Evolutionary conservation across 2,329 filamentous ascomycete species (phyloP).

Genomic region (Ophiostoma australiae): DNA sequence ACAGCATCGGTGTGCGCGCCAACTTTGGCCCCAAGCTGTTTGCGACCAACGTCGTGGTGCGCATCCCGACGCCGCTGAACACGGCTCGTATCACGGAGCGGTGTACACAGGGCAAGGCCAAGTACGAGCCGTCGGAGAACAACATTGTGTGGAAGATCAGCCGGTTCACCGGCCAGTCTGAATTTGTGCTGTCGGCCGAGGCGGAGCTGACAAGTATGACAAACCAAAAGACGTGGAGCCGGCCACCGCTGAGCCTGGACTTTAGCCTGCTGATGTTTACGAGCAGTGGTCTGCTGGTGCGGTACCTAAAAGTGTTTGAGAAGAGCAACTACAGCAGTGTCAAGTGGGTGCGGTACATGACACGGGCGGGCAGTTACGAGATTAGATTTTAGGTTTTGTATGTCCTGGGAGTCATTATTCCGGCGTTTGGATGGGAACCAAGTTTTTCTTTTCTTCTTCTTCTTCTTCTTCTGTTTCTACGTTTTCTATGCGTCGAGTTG

Average conservation of each 20-base stretch:
- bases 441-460: constrained; percentile 17
- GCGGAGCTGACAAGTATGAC: constrained; percentile 94
- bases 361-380: constrained; percentile 93
- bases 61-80: constrained; percentile 93
- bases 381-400: constrained; percentile 57
- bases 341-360: constrained; percentile 99
- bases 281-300: constrained; percentile 81
- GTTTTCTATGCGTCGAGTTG: background rate
- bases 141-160: constrained; percentile 99
- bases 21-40: constrained; percentile 97
- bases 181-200: constrained; percentile 91
- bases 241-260: constrained; percentile 84
- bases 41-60: constrained; percentile 90
- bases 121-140: constrained; percentile 97
- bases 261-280: constrained; percentile 98
- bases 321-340: constrained; percentile 98
- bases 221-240: constrained; percentile 93
- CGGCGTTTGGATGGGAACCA: background rate
- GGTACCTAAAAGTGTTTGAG: constrained; percentile 98
- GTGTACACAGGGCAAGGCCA: constrained; percentile 92
- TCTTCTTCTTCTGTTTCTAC: background rate
- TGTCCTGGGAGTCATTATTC: background rate
- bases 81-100: constrained; percentile 90
- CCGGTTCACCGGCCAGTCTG: constrained; percentile 95
- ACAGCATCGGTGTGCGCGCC: constrained; percentile 93